Base-by-base conservation (phyloP, 2,329 filamentous ascomycete species). In the Didymella segeticola region DNA sequence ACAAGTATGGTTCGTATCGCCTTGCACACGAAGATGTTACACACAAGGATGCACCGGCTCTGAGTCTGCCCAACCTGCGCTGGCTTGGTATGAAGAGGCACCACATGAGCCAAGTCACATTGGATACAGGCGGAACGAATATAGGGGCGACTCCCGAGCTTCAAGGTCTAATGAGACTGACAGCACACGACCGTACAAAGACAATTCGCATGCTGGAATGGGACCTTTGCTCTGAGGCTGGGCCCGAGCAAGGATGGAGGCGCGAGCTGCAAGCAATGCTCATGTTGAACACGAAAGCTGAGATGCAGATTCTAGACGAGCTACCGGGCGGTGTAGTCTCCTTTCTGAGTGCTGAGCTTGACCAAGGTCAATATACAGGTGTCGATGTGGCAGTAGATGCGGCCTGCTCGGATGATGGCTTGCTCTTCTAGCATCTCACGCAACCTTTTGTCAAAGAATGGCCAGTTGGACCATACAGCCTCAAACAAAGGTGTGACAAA, bases 201-300 rank as follows among this genome's bases (percentile, higher is more conserved):
- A 88, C 86, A 0, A 62, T 73, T 0, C 76, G 72, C 2, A 80
- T 88, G 62, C 73, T 92, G 12, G 72, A 75, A 9, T 73, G 71
- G 64, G 63, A 80, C 72, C 11, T 72, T 0, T 63, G 67, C 6
- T 62, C 63, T 1, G 68, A 69, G 7, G 60, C 75, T 10, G 57
- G 60, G 0, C 70, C 77, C 2, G 75, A 77, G 2, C 47, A 61
- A 0, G 74, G 78, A 6, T 75, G 84, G 57, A 75, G 75, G 25
- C 72, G 73, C 2, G 87, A 92, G 63, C 62, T 93, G 14, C 89
- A 91, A 65, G 63, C 80, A 1, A 92, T 93, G 89, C 74, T 93
- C 17, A 82, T 89, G 76, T 76, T 93, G 43, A 88, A 89, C 46
- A 64, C 86, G 41, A 95, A 93, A 66, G 88, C 88, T 0, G 90